These are phyloP conservation scores for Dipteronia dyeriana DNA, from an alignment of 345 rosid species.

Conservation along the genomic window DNA sequence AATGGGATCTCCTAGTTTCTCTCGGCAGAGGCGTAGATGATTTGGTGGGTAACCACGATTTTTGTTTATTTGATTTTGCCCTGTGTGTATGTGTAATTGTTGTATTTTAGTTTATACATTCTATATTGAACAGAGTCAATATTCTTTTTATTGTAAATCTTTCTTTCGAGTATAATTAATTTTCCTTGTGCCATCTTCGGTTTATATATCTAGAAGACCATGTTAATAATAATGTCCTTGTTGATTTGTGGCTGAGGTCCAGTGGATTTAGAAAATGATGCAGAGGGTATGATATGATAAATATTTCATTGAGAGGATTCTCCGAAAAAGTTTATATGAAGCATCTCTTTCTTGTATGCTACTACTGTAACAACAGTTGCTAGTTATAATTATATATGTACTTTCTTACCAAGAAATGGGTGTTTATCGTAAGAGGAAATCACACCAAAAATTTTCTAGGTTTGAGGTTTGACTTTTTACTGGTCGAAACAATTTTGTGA, in stretches of 20 bases:
- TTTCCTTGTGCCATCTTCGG: background rate
- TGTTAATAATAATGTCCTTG: background rate
- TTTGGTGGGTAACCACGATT: background rate
- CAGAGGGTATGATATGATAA: too few relatives aligned
- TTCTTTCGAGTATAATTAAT: background rate
- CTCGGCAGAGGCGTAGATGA: slow-evolving; percentile 65
- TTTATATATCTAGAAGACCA: background rate
- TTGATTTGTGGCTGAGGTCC: background rate
- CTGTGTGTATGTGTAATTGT: slow-evolving; percentile 22
- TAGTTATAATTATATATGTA: too few relatives aligned
- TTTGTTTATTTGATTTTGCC: background rate
- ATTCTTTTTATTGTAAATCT: slow-evolving; percentile 17
- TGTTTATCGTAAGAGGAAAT: too few relatives aligned
- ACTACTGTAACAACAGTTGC: background rate
- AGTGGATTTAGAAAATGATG: background rate
- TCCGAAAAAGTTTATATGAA: too few relatives aligned
- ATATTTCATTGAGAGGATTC: too few relatives aligned
- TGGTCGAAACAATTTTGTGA: too few relatives aligned
- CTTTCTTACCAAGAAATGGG: background rate
- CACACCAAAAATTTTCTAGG: too few relatives aligned
- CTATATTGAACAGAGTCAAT: slow-evolving; percentile 18
- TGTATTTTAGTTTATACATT: slow-evolving; percentile 25
- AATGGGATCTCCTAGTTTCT: slow-evolving; percentile 51
- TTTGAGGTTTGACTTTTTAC: too few relatives aligned
- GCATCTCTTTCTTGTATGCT: too few relatives aligned